Evolutionary conservation across 495 filamentous ascomycete species (phyloP), one percentile per base, ranked within the genome.

Genomic region (Podospora pseudopauciseta): DNA sequence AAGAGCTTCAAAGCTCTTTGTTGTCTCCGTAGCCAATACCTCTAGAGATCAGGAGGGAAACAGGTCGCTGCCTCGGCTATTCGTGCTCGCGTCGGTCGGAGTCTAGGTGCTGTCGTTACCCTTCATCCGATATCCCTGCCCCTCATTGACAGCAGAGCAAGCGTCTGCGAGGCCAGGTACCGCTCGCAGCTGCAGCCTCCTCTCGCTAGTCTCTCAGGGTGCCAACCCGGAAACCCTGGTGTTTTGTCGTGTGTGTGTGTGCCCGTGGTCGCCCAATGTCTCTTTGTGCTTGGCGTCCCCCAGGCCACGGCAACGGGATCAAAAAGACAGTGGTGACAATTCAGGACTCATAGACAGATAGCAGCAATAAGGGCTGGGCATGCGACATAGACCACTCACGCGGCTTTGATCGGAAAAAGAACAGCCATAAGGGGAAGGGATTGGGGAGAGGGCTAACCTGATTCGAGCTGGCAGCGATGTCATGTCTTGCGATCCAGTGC

Each of bases 361-460:
- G 30, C 3, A 32, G 3, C 30, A 49, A 49, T 6, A 49, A 49
- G 39, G 39, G 39, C 39, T 49, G 0, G 39, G 39, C 39, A 49
- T 49, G 39, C 39, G 39, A 49, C 39, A 49, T 49, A 3, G 15
- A 7, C 4, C 30, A 49, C 6, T 3, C 39, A 23, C 34, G 62
- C 65, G 65, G 69, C 65, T 67, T 67, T 65, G 65, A 59, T 71
- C 62, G 54, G 53, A 60, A 67, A 44, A 64, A 26, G 49, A 49
- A 19, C 60, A 19, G 34, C 55, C 44, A 23, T 30, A 60, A 63
- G 58, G 27, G 20, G 19, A 20, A 66, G 19, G 13, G 15, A 49
- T 60, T 53, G 65, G 64, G 72, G 70, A 73, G 68, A 71, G 67
- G 61, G 66, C 65, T 74, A 73, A 67, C 68, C 67, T 26, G 53